Evolutionary conservation across 148 eudicot species (phyloP).

Genomic region (Amaranthus palmeri): DNA sequence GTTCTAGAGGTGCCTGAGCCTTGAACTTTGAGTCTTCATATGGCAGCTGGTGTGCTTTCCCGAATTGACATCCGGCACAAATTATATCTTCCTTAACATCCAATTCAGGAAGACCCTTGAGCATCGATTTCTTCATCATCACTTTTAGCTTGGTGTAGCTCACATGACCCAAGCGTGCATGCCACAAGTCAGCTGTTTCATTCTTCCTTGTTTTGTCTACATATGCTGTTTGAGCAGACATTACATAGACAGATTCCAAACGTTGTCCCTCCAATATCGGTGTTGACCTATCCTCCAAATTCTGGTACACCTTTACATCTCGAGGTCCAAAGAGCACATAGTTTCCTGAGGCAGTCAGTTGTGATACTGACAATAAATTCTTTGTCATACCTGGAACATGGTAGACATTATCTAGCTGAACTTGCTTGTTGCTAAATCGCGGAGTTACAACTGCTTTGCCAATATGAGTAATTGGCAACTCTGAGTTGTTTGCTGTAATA

Average conservation of each 20-base stretch:
- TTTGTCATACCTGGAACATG: slow-evolving; percentile 13
- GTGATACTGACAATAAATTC: slow-evolving; percentile 13
- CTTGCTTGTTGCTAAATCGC: not conserved
- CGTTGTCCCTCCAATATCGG: too few species aligned
- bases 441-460: not conserved
- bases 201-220: slow-evolving; percentile 19
- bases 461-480: slow-evolving; percentile 11
- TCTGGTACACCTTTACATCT: too few species aligned
- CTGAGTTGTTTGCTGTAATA: not conserved
- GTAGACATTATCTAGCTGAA: slow-evolving; percentile 8
- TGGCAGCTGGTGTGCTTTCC: slow-evolving; percentile 1
- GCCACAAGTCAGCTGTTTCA: slow-evolving; percentile 16
- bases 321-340: not conserved
- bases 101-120: slow-evolving; percentile 1
- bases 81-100: slow-evolving; percentile 3
- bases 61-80: slow-evolving; percentile 3
- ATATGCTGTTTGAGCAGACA: slow-evolving; percentile 14
- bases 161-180: slow-evolving; percentile 14
- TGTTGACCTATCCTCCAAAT: too few species aligned
- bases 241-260: slow-evolving; percentile 10
- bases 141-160: slow-evolving; percentile 11
- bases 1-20: slow-evolving; percentile 7
- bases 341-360: slow-evolving; percentile 2
- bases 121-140: slow-evolving; percentile 23
- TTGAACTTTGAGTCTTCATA: slow-evolving; percentile 16